Base-by-base conservation (phyloP, 805 yeast species). In the Yueomyces sinensis region DNA sequence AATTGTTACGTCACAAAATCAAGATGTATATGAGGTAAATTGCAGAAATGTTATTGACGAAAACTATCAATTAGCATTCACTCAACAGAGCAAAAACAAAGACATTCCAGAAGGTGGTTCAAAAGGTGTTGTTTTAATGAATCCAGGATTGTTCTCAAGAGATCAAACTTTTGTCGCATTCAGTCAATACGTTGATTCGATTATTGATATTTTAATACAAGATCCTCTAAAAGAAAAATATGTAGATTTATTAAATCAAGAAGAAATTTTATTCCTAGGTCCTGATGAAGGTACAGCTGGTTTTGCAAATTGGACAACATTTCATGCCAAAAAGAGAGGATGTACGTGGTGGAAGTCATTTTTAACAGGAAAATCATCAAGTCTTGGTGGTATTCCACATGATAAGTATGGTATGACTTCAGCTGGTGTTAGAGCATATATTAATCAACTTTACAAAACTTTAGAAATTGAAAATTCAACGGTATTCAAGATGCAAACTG, bases 41-140 rank as follows among this genome's bases (percentile, higher is more conserved):
- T 78, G 79, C 44, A 76, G 94, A 46, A 82, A 82, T 48, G 70
- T 89, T 62, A 86, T 89, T 58, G 97, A 91, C 58, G 98, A 89
- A 61, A 89, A 91, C 63, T 89, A 91, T 62, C 87, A 87, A 56
- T 71, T 89, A 59, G 97, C 98, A 29, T 74, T 78, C 37, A 89
- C 98, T 30, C 98, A 89, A 62, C 98, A 91, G 65, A 72, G 89
- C 45, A 89, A 89, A 63, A 91, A 89, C 65, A 89, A 89, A 66
- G 98, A 89, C 65, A 91, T 89, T 39, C 97, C 98, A 32, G 98
- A 89, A 67, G 97, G 98, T 55, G 98, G 98, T 27, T 83, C 96
- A 29, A 89, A 89, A 59, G 98, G 98, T 63, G 98, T 91, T 32
- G 82, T 91, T 37, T 69, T 89, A 49, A 68, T 89, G 45, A 87